phyloP scores from a whole-genome alignment of 305 asterid genomes.

The Euphrasia arctica region DNA sequence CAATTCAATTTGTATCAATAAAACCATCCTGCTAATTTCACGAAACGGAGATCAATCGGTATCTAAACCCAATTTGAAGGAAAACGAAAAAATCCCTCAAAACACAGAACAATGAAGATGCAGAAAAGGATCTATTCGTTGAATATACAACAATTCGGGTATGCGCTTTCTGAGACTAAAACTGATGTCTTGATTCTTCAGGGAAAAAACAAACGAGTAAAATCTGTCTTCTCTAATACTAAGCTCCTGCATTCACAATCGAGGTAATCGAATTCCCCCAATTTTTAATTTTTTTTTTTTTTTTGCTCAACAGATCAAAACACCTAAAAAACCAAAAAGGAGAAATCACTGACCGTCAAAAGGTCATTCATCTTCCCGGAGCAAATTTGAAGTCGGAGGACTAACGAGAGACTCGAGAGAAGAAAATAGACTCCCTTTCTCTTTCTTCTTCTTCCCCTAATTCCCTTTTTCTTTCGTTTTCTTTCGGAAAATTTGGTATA shows the following conservation, averaged over 20 bases:
- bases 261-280: conserved; percentile 13
- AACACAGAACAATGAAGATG: conserved; percentile 16
- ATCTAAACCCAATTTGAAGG: conserved; percentile 20
- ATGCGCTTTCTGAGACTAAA: background rate
- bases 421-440: conserved; percentile 23
- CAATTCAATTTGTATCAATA: conserved; percentile 8
- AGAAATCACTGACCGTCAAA: conserved; percentile 50
- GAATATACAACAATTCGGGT: background rate
- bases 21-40: conserved; percentile 14
- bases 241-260: conserved; percentile 30
- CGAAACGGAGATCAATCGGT: conserved; percentile 1
- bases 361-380: conserved; percentile 74
- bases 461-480: background rate
- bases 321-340: background rate
- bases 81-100: background rate
- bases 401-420: conserved; percentile 31
- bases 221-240: conserved; percentile 8
- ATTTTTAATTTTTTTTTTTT: background rate
- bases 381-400: conserved; percentile 19
- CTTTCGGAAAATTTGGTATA: conserved; percentile 29
- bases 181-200: conserved; percentile 7
- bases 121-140: conserved; percentile 24
- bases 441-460: conserved; percentile 9
- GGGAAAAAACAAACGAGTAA: conserved; percentile 14
- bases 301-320: conserved; percentile 27